A percentile compares a stretch with the other conserved stretches of the same genome.
Conservation (phyloP, 2,329 filamentous ascomycete species). For the Tolypocladium tundrense region DNA sequence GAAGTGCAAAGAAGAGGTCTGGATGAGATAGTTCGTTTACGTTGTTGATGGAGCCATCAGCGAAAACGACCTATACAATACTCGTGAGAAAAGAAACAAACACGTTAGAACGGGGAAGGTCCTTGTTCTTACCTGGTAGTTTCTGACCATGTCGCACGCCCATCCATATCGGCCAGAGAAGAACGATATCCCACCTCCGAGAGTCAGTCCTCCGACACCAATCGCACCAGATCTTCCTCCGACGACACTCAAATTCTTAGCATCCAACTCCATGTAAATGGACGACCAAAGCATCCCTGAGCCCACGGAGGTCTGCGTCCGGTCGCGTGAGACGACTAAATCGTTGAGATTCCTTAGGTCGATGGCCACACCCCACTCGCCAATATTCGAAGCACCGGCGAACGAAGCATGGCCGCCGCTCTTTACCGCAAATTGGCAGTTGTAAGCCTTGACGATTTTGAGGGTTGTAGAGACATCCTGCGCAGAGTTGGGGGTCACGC, state of each 20-base stretch:
- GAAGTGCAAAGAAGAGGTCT: slow-evolving; percentile 15
- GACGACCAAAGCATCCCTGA: not conserved
- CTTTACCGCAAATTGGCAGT: not conserved
- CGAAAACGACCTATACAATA: not conserved
- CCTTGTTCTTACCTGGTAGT: not conserved
- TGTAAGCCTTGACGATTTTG: not conserved
- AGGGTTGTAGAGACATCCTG: not conserved
- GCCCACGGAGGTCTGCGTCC: not conserved
- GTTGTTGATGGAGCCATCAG: not conserved
- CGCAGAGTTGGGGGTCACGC: not conserved
- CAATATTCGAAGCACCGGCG: not conserved
- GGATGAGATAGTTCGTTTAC: not conserved
- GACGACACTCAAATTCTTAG: not conserved
- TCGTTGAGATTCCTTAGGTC: not conserved
- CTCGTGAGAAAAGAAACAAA: not conserved
- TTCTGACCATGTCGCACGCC: not conserved
- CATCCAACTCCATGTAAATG: not conserved
- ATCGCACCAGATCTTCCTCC: not conserved
- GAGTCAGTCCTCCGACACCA: not conserved
- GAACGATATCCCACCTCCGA: not conserved
- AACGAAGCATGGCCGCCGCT: not conserved
- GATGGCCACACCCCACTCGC: not conserved
- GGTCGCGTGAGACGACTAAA: not conserved
- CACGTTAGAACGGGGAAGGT: no score
- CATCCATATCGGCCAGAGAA: not conserved